phyloP scores from a whole-genome alignment of 805 yeast genomes.

The Saccharomycopsis malanga region DNA sequence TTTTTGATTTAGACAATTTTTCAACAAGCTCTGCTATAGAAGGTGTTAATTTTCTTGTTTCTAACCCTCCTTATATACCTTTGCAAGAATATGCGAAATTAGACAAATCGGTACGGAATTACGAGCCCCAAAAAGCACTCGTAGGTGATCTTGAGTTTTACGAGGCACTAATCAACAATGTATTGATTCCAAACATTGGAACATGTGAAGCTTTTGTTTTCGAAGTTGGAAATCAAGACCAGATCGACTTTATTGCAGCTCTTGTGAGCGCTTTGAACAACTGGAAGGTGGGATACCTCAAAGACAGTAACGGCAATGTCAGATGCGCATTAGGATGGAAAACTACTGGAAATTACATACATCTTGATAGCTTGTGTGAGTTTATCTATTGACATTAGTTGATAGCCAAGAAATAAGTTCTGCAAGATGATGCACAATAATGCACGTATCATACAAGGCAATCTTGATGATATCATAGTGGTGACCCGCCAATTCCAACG shows the following conservation, averaged over 20 bases:
- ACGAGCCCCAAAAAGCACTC: constrained; percentile 78
- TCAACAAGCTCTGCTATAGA: neutral
- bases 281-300: constrained; percentile 46
- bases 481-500: too few species aligned
- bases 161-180: constrained; percentile 40
- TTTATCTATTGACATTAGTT: too few species aligned
- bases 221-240: constrained; percentile 64
- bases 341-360: constrained; percentile 17
- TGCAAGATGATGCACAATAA: too few species aligned
- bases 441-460: too few species aligned
- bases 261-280: constrained; percentile 22
- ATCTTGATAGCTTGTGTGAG: too few species aligned
- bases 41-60: constrained; percentile 47
- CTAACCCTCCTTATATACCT: constrained; percentile 93
- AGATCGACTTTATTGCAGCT: constrained; percentile 39
- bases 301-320: constrained; percentile 45
- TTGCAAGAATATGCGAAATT: constrained; percentile 37
- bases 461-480: too few species aligned
- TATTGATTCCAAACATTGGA: constrained; percentile 30
- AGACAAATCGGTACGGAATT: constrained; percentile 55
- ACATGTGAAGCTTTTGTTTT: constrained; percentile 56
- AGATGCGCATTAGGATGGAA: constrained; percentile 65
- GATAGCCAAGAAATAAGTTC: too few species aligned
- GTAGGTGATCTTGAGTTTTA: constrained; percentile 73
- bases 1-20: constrained; percentile 18